A percentile compares a stretch with the other conserved stretches of the same genome.
These are phyloP conservation scores for Ailanthus altissimus DNA, from an alignment of 345 rosid species.

Conservation along the genomic window DNA sequence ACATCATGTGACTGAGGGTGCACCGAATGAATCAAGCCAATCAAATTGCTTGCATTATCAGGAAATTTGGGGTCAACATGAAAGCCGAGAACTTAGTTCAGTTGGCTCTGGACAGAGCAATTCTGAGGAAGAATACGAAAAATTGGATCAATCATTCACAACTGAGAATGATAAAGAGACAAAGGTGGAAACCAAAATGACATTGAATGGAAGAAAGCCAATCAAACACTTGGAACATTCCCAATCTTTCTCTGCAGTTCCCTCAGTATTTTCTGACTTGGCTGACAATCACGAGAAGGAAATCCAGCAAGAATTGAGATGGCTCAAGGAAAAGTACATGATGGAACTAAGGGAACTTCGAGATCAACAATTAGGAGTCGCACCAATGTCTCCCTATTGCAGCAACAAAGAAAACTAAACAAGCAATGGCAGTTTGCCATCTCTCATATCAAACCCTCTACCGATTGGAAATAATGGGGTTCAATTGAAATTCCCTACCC, in stretches of 20 bases:
- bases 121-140: conserved; percentile 61
- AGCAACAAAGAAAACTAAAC: conserved; percentile 27
- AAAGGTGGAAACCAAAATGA: conserved; percentile 29
- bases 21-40: conserved; percentile 29
- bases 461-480: conserved; percentile 23
- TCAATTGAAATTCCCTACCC: conserved; percentile 13
- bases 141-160: conserved; percentile 30
- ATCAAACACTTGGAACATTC: conserved; percentile 33
- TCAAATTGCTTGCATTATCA: conserved; percentile 34
- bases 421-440: conserved; percentile 17
- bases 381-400: conserved; percentile 29
- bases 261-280: conserved; percentile 32
- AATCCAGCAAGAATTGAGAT: conserved; percentile 56
- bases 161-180: conserved; percentile 23
- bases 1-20: conserved; percentile 35
- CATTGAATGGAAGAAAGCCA: conserved; percentile 32
- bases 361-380: conserved; percentile 49
- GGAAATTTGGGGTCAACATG: conserved; percentile 72
- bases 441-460: conserved; percentile 14
- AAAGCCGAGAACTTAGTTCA: conserved; percentile 71
- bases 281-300: conserved; percentile 42
- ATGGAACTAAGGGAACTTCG: conserved; percentile 52
- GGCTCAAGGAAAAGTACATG: conserved; percentile 70
- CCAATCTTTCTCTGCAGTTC: conserved; percentile 35
- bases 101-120: conserved; percentile 52